These are phyloP conservation scores for Rhytidhysteron rufulum DNA, from an alignment of 2,329 filamentous ascomycete genomes.

Conservation along the genomic window DNA sequence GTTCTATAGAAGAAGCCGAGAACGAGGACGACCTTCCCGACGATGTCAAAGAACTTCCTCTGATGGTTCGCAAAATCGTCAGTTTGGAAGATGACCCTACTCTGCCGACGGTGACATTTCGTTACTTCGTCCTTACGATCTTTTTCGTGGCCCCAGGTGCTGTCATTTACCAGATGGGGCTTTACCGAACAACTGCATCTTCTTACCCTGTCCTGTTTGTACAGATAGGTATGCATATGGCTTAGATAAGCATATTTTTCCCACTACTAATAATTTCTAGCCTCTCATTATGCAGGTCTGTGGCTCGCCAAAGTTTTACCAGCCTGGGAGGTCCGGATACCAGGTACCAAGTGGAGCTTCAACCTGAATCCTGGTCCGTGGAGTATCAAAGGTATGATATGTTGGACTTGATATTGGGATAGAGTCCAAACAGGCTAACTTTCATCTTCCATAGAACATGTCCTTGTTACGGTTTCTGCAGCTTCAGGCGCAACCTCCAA, in stretches of 20 bases:
- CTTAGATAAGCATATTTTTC: neutral
- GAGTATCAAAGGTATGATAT: constrained; percentile 45
- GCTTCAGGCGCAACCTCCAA: constrained; percentile 30
- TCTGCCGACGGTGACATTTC: constrained; percentile 56
- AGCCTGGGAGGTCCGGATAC: constrained; percentile 44
- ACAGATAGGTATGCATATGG: constrained; percentile 39
- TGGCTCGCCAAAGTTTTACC: constrained; percentile 53
- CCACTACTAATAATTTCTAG: constrained; percentile 12
- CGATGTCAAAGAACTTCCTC: constrained; percentile 51
- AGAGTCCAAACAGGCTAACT: neutral
- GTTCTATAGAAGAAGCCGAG: constrained; percentile 16
- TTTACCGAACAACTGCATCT: constrained; percentile 55
- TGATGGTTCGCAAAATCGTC: constrained; percentile 55
- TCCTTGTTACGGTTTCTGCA: constrained; percentile 50
- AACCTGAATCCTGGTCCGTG: constrained; percentile 56
- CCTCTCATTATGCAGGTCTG: constrained; percentile 52
- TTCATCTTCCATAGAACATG: constrained; percentile 40
- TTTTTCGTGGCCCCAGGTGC: constrained; percentile 57
- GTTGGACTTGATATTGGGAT: neutral
- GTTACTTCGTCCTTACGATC: constrained; percentile 54
- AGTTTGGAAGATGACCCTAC: constrained; percentile 55
- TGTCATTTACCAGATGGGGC: constrained; percentile 54
- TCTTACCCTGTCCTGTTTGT: constrained; percentile 62
- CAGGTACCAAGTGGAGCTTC: constrained; percentile 48
- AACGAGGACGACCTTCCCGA: constrained; percentile 24